Evolutionary conservation across 257 asterid species (phyloP).

Genomic region (Solanum tarijense): DNA sequence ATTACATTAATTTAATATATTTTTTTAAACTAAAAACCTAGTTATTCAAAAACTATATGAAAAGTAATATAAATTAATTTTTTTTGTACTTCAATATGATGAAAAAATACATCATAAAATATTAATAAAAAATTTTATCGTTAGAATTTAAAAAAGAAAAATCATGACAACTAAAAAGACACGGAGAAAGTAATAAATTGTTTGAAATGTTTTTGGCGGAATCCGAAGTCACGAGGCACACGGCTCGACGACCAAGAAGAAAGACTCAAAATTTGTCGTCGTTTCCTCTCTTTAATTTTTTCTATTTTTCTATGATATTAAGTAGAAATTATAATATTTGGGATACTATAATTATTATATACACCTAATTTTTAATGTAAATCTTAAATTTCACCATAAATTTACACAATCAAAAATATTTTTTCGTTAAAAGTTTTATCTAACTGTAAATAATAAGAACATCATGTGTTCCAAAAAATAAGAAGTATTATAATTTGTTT

Average conservation of each 20-base stretch:
- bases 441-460: too few species aligned
- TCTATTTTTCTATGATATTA: not conserved
- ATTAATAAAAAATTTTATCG: too few species aligned
- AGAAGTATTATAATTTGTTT: not conserved
- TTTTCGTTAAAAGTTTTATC: not conserved
- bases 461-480: too few species aligned
- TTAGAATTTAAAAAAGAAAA: accelerated
- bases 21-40: too few species aligned
- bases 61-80: accelerated
- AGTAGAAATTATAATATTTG: not conserved
- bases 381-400: not conserved
- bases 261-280: not conserved
- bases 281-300: too few species aligned
- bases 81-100: too few species aligned
- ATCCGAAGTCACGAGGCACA: slow-evolving; percentile 17
- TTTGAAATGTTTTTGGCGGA: slow-evolving; percentile 5
- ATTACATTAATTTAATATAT: too few species aligned
- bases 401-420: not conserved
- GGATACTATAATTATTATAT: not conserved
- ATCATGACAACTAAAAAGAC: accelerated
- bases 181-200: not conserved
- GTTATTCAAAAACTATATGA: accelerated
- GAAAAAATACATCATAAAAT: too few species aligned
- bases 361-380: not conserved
- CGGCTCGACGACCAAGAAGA: slow-evolving; percentile 20